Conservation (phyloP, 371 early-diverging fungal genomes). For the Capniomyces stellatus region DNA sequence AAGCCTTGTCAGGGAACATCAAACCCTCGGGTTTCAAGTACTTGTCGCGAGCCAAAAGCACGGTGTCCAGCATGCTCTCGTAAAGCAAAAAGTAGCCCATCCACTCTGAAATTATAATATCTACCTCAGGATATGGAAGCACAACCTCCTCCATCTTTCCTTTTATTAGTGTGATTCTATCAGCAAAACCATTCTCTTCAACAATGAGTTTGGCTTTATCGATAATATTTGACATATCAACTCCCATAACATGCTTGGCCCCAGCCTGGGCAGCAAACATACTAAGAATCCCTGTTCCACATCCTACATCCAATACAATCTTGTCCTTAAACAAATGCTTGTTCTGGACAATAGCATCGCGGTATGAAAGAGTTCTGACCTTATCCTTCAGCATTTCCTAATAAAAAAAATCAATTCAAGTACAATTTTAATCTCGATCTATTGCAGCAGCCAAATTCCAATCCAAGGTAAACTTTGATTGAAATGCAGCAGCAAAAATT, state of each 20-base stretch:
- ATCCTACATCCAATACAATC: conserved; percentile 94
- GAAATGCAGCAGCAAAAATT: no score
- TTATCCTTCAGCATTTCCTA: conserved; percentile 89
- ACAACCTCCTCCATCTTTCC: conserved; percentile 92
- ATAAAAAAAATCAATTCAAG: conserved; percentile 9
- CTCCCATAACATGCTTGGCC: conserved; percentile 81
- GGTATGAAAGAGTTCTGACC: conserved; percentile 89
- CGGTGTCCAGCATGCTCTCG: conserved; percentile 96
- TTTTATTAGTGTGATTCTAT: conserved; percentile 67
- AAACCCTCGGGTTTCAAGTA: conserved; percentile 66
- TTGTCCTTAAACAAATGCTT: conserved; percentile 89
- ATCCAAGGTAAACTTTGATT: no score
- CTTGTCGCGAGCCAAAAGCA: conserved; percentile 84
- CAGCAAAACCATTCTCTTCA: conserved; percentile 64
- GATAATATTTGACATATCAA: conserved; percentile 93
- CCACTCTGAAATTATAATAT: conserved; percentile 96
- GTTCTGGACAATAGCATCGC: conserved; percentile 80
- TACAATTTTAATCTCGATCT: no score
- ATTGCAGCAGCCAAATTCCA: no score
- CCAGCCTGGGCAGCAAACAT: conserved; percentile 98
- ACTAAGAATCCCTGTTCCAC: conserved; percentile 91
- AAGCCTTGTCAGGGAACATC: conserved; percentile 85
- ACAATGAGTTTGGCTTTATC: conserved; percentile 79
- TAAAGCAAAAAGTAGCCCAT: conserved; percentile 97
- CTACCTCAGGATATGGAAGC: conserved; percentile 77